phyloP scores from a whole-genome alignment of 2,329 filamentous ascomycete genomes.

The Colletotrichum lini region DNA sequence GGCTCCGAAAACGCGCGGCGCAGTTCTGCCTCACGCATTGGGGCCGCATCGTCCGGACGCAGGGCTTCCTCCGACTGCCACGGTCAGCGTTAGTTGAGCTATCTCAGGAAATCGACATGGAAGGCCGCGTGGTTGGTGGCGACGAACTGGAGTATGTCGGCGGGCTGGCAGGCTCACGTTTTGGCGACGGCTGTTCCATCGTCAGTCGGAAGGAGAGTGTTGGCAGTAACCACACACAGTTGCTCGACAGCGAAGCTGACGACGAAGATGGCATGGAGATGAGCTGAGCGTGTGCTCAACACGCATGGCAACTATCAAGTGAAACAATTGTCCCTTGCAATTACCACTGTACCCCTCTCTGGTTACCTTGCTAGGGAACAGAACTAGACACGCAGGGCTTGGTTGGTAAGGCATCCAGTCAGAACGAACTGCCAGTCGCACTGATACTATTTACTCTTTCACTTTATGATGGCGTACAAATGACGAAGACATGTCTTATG shows the following conservation, averaged over 20 bases:
- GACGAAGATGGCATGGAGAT: slow-evolving; percentile 77
- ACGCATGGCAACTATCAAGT: no score
- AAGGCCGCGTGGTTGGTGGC: slow-evolving; percentile 90
- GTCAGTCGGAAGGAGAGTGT: slow-evolving; percentile 71
- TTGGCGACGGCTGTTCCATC: slow-evolving; percentile 55
- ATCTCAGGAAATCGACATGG: slow-evolving; percentile 92
- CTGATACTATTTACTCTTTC: not conserved
- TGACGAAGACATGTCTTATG: slow-evolving; percentile 31
- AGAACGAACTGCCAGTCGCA: not conserved
- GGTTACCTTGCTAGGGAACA: not conserved
- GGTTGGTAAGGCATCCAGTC: not conserved
- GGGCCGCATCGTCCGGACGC: slow-evolving; percentile 92
- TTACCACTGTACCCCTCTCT: no score
- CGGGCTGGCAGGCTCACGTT: slow-evolving; percentile 64
- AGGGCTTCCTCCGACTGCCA: slow-evolving; percentile 86
- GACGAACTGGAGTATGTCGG: slow-evolving; percentile 80
- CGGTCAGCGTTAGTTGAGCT: slow-evolving; percentile 88
- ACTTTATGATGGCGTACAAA: slow-evolving; percentile 1
- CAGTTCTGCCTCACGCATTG: slow-evolving; percentile 93
- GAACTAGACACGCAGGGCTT: not conserved
- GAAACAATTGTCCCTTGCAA: not conserved
- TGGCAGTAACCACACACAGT: slow-evolving; percentile 71
- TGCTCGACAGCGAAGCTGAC: slow-evolving; percentile 70
- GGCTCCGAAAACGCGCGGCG: slow-evolving; percentile 90
- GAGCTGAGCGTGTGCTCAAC: slow-evolving; percentile 48